These are phyloP conservation scores for Termitomyces sp. DNA, from an alignment of 1,284 basidiomycete species.

Conservation along the genomic window DNA sequence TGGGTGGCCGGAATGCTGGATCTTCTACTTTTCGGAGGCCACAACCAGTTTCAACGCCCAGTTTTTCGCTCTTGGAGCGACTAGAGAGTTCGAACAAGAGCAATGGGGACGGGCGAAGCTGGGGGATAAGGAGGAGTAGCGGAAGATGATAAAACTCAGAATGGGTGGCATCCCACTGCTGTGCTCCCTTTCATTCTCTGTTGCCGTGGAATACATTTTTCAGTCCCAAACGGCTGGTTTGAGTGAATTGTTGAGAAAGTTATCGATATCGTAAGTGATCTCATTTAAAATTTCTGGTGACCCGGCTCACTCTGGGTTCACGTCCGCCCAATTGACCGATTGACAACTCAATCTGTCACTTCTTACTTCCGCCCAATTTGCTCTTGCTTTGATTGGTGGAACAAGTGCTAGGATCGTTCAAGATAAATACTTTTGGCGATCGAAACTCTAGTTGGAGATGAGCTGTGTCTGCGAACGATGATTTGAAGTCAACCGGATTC, in stretches of 20 bases:
- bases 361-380: neutral
- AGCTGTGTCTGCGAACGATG: neutral
- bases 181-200: conserved; percentile 9
- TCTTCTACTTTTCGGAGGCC: neutral
- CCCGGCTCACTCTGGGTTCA: too few species aligned
- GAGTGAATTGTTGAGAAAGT: neutral
- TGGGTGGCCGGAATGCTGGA: conserved; percentile 13
- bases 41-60: conserved; percentile 9
- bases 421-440: neutral
- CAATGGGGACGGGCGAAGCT: conserved; percentile 15
- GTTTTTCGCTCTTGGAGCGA: conserved; percentile 42
- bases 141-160: conserved; percentile 8
- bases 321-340: too few species aligned
- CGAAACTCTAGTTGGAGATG: neutral
- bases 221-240: neutral
- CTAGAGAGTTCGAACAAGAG: conserved; percentile 21
- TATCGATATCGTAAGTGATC: too few species aligned
- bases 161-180: neutral
- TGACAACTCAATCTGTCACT: neutral
- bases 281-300: too few species aligned
- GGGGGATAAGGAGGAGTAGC: conserved; percentile 17
- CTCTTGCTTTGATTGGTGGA: neutral
- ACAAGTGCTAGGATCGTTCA: neutral
- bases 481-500: neutral
- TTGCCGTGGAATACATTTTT: neutral